Conservation (phyloP, 305 asterid species). For the Ilex paraguariensis region DNA sequence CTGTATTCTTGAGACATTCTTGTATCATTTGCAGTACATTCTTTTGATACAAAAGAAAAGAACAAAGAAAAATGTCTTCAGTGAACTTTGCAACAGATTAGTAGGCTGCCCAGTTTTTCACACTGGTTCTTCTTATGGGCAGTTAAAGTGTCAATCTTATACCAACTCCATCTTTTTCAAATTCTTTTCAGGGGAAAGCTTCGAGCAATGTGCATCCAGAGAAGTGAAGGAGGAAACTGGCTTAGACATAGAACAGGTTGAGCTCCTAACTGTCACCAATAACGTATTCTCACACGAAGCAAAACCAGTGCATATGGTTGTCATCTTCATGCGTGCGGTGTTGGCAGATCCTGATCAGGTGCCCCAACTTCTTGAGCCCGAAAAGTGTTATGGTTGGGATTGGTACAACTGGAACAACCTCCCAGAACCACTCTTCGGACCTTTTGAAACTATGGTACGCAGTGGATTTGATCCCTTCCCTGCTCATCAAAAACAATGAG, state of each 20-base stretch:
- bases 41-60: too few relatives aligned
- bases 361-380: conserved; percentile 47
- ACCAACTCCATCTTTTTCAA: neutral
- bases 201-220: conserved; percentile 63
- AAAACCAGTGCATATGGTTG: conserved; percentile 34
- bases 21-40: too few relatives aligned
- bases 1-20: too few relatives aligned
- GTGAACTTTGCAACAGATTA: too few relatives aligned
- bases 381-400: conserved; percentile 65
- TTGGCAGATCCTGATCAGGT: conserved; percentile 23
- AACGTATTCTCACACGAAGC: conserved; percentile 25
- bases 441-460: conserved; percentile 27
- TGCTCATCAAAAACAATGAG: neutral
- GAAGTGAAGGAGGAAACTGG: conserved; percentile 83
- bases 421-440: conserved; percentile 46
- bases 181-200: conserved; percentile 51
- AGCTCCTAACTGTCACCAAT: conserved; percentile 44
- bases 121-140: too few relatives aligned
- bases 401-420: conserved; percentile 57
- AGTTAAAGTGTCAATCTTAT: neutral
- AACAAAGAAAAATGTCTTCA: too few relatives aligned
- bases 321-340: conserved; percentile 39
- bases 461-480: conserved; percentile 37
- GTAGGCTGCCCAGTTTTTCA: too few relatives aligned
- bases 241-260: conserved; percentile 33